phyloP scores from a whole-genome alignment of 2,329 filamentous ascomycete genomes.

The Sporothrix brasiliensis region DNA sequence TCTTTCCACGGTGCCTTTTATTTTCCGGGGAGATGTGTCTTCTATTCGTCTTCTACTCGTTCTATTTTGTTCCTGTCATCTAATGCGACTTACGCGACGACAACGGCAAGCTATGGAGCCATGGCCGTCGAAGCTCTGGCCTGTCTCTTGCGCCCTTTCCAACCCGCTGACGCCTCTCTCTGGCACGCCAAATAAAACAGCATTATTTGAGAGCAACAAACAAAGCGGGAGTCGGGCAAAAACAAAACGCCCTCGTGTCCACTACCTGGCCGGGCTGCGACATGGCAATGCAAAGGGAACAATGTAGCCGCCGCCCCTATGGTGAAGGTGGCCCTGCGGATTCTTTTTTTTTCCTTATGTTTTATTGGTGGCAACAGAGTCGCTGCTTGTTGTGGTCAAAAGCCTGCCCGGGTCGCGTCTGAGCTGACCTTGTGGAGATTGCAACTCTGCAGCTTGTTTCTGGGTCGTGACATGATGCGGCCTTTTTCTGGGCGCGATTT shows the following conservation, averaged over 20 bases:
- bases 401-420: no score
- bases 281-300: background rate
- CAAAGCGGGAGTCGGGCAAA: background rate
- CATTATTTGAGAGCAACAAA: background rate
- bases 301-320: background rate
- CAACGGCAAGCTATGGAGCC: background rate
- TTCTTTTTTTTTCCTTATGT: background rate
- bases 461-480: slow-evolving; percentile 10
- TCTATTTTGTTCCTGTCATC: background rate
- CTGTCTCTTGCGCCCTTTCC: background rate
- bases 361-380: background rate
- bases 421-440: background rate
- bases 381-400: background rate
- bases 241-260: background rate
- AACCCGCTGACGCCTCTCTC: background rate
- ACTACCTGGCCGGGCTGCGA: background rate
- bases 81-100: background rate
- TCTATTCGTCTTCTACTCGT: no score
- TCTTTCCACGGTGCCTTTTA: background rate
- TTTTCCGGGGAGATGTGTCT: no score
- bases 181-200: background rate
- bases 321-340: slow-evolving; percentile 10
- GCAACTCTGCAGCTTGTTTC: no score
- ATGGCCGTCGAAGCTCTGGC: background rate
- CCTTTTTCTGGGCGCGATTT: background rate